A percentile compares a stretch with the other conserved stretches of the same genome.
These are phyloP conservation scores for Lentinula novae-zelandiae DNA, from an alignment of 1,284 basidiomycete species.

Conservation along the genomic window DNA sequence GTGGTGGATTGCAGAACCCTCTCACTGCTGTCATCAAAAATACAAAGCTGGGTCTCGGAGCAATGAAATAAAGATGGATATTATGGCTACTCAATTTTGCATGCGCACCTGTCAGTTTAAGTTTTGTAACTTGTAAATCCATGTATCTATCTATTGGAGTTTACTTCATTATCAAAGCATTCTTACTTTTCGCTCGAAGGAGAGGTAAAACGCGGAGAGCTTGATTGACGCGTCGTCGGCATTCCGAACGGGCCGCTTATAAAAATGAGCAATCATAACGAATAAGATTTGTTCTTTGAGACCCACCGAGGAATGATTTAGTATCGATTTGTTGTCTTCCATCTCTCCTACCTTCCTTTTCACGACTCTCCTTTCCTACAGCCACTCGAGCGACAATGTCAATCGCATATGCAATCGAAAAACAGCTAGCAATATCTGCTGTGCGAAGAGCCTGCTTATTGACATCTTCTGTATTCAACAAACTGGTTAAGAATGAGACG, in stretches of 20 bases:
- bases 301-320: too few relatives aligned
- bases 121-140: not conserved
- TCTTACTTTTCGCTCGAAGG: too few relatives aligned
- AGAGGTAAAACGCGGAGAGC: too few relatives aligned
- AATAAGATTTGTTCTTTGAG: too few relatives aligned
- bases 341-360: too few relatives aligned
- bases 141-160: not conserved
- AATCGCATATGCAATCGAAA: conserved; percentile 38
- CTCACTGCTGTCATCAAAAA: conserved; percentile 72
- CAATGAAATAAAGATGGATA: conserved; percentile 24
- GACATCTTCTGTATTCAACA: conserved; percentile 86
- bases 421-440: conserved; percentile 80
- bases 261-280: too few relatives aligned
- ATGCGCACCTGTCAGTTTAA: not conserved
- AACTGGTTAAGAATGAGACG: conserved; percentile 83
- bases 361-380: not conserved
- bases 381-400: not conserved
- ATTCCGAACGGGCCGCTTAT: too few relatives aligned
- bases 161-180: too few relatives aligned
- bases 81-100: not conserved
- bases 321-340: too few relatives aligned
- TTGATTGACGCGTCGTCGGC: too few relatives aligned
- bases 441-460: conserved; percentile 85
- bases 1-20: conserved; percentile 60
- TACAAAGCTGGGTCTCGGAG: conserved; percentile 70